phyloP scores from a whole-genome alignment of 2,329 filamentous ascomycete species.

The Claviceps purpurea region DNA sequence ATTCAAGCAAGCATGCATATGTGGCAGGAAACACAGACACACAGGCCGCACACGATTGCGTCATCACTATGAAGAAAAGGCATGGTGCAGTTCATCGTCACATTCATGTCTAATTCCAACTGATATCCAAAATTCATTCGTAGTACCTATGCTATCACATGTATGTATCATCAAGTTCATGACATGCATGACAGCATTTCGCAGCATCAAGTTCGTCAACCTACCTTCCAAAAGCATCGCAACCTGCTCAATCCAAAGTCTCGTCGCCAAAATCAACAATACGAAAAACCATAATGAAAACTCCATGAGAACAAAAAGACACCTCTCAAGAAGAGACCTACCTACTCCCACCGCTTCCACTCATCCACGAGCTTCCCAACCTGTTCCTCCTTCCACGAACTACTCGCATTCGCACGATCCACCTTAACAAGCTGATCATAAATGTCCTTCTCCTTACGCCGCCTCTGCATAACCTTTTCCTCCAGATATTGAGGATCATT shows the following conservation, averaged over 20 bases:
- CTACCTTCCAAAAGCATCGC: no score
- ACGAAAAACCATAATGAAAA: neutral
- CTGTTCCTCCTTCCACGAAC: slow-evolving; percentile 28
- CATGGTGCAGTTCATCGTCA: no score
- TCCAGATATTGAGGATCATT: slow-evolving; percentile 55
- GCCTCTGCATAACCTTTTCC: slow-evolving; percentile 41
- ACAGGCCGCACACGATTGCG: no score
- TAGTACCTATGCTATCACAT: no score
- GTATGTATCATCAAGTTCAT: no score
- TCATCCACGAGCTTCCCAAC: slow-evolving; percentile 38
- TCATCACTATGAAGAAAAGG: no score
- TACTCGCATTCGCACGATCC: slow-evolving; percentile 20
- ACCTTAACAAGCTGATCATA: slow-evolving; percentile 37
- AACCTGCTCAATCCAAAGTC: no score
- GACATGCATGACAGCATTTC: neutral
- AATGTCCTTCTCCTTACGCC: slow-evolving; percentile 45
- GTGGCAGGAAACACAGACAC: no score
- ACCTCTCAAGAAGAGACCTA: slow-evolving; percentile 5
- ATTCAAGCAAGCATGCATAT: no score
- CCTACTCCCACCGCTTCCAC: slow-evolving; percentile 44
- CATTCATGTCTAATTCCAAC: no score
- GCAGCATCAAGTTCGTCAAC: neutral
- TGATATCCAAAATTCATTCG: no score
- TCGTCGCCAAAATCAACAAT: neutral
- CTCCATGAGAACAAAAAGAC: neutral